Conservation (phyloP, 371 early-diverging fungal genomes). For the Neoconidiobolus thromboides region DNA sequence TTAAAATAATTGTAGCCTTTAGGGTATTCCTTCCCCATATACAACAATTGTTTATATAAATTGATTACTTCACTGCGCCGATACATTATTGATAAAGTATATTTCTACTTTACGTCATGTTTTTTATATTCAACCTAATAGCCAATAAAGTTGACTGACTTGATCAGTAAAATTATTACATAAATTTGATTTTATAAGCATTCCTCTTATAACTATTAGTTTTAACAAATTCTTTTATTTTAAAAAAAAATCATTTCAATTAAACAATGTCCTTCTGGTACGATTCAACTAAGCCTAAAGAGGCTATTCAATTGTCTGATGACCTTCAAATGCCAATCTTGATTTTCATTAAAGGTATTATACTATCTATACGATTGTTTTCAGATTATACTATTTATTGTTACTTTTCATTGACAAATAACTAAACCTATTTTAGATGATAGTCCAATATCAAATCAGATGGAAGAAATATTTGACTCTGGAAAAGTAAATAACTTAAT, state of each 20-base stretch:
- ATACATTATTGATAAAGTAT: background rate
- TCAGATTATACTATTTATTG: no score
- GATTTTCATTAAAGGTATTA: background rate
- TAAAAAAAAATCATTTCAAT: background rate
- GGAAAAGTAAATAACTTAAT: background rate
- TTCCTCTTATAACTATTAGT: no score
- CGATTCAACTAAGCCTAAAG: background rate
- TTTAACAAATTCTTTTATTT: no score
- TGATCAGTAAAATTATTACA: no score
- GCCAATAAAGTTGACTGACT: no score
- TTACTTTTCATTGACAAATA: background rate
- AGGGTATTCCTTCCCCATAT: conserved; percentile 39
- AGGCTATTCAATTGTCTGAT: background rate
- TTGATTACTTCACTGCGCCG: conserved; percentile 1
- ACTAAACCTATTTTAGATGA: background rate
- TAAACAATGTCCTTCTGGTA: conserved; percentile 6
- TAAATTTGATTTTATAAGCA: no score
- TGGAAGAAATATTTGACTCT: conserved; percentile 1
- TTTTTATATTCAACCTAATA: no score
- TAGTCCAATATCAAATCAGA: background rate
- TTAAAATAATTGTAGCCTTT: conserved; percentile 34
- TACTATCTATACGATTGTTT: background rate
- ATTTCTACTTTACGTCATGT: no score
- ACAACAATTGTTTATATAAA: conserved; percentile 19
- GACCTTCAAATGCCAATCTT: conserved; percentile 3